Evolutionary conservation across 345 rosid genomes (phyloP).

Genomic region (Cochlearia excelsa): DNA sequence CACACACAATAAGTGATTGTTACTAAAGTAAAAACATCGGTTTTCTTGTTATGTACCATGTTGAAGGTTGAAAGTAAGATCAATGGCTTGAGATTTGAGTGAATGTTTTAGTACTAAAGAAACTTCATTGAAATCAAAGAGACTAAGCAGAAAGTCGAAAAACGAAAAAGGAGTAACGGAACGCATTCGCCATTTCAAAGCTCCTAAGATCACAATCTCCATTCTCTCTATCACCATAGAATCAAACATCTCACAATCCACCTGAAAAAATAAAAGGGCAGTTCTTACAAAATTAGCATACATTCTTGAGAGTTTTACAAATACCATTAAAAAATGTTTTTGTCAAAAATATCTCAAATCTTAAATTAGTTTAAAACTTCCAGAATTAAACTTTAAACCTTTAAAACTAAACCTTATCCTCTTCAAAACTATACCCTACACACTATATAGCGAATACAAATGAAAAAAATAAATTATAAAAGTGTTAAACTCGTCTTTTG

Average conservation of each 20-base stretch:
- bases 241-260: slow-evolving; percentile 49
- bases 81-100: slow-evolving; percentile 52
- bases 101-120: slow-evolving; percentile 36
- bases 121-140: slow-evolving; percentile 53
- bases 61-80: slow-evolving; percentile 62
- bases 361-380: too few relatives aligned
- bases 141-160: slow-evolving; percentile 49
- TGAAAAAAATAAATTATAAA: too few relatives aligned
- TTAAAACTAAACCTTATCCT: too few relatives aligned
- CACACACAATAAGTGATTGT: not conserved
- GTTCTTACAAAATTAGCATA: too few relatives aligned
- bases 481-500: too few relatives aligned
- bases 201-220: slow-evolving; percentile 70
- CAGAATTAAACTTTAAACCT: too few relatives aligned
- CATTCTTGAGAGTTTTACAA: too few relatives aligned
- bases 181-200: slow-evolving; percentile 87
- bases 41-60: slow-evolving; percentile 37
- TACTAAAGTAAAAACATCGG: not conserved
- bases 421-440: too few relatives aligned
- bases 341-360: too few relatives aligned
- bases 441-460: too few relatives aligned
- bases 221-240: slow-evolving; percentile 55
- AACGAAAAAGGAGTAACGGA: slow-evolving; percentile 87
- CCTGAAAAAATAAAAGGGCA: slow-evolving; percentile 22
- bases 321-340: too few relatives aligned